phyloP scores from a whole-genome alignment of 371 early-diverging fungal species.

The Mortierella sp. region DNA sequence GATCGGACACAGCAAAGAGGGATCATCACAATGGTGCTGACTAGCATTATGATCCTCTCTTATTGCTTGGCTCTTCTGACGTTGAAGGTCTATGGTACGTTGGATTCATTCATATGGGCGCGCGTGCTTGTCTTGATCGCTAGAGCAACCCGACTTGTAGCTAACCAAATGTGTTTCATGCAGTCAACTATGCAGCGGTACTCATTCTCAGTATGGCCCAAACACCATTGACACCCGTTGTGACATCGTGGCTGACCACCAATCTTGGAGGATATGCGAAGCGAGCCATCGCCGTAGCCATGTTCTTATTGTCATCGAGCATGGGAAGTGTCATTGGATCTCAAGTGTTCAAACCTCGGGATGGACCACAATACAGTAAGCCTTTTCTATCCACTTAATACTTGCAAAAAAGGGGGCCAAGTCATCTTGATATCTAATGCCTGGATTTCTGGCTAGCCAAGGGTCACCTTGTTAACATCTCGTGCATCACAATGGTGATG shows the following conservation, averaged over 20 bases:
- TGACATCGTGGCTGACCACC: conserved; percentile 44
- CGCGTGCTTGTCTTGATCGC: too few relatives aligned
- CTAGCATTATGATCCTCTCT: conserved; percentile 9
- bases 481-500: conserved; percentile 3
- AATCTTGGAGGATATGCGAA: conserved; percentile 47
- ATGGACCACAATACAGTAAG: conserved; percentile 27
- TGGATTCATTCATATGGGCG: too few relatives aligned
- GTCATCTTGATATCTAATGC: too few relatives aligned
- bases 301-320: conserved; percentile 29
- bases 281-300: conserved; percentile 29
- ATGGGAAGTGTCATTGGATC: conserved; percentile 28
- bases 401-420: too few relatives aligned
- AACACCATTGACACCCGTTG: conserved; percentile 29
- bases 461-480: conserved; percentile 28
- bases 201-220: conserved; percentile 33
- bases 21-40: conserved; percentile 20
- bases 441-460: conserved; percentile 6
- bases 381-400: too few relatives aligned
- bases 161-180: too few relatives aligned
- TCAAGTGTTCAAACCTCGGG: conserved; percentile 18
- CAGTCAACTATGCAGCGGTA: conserved; percentile 32
- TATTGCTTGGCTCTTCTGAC: conserved; percentile 27
- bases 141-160: too few relatives aligned
- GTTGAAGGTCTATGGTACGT: conserved; percentile 33
- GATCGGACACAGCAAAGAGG: conserved; percentile 46